Percentiles rank a stretch among this genome's conserved stretches.
Evolutionary conservation across 805 yeast species (phyloP).

Genomic region (Sungouiozyma intestinalis): DNA sequence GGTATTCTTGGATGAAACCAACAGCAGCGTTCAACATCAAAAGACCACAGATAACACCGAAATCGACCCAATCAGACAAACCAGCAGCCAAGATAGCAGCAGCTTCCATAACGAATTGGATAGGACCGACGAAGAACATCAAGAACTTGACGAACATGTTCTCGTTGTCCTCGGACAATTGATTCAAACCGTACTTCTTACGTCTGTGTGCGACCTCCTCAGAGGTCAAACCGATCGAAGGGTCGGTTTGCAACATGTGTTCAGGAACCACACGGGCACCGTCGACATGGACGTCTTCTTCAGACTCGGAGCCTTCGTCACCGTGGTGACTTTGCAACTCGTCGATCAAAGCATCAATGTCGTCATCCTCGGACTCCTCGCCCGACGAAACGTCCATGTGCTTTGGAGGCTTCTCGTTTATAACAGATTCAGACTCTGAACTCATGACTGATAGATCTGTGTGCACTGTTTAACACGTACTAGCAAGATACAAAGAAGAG

Average conservation of each 20-base stretch:
- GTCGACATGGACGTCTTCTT: constrained; percentile 35
- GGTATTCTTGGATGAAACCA: constrained; percentile 96
- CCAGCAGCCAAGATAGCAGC: constrained; percentile 94
- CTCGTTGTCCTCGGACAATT: constrained; percentile 84
- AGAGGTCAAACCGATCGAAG: constrained; percentile 59
- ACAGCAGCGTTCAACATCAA: constrained; percentile 80
- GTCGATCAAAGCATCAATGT: constrained; percentile 60
- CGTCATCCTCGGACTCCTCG: constrained; percentile 52
- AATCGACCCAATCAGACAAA: constrained; percentile 96
- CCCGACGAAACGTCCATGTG: constrained; percentile 15
- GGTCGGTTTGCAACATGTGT: constrained; percentile 74
- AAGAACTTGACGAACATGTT: constrained; percentile 68
- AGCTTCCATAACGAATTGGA: constrained; percentile 95
- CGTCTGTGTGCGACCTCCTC: constrained; percentile 77
- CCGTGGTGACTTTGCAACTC: constrained; percentile 65
- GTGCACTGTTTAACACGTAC: background rate
- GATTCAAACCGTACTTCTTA: constrained; percentile 83
- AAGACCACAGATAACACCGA: constrained; percentile 91
- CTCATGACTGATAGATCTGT: background rate
- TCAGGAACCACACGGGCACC: constrained; percentile 77
- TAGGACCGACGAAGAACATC: constrained; percentile 88
- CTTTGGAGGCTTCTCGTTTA: constrained; percentile 10
- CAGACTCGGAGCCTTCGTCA: constrained; percentile 42
- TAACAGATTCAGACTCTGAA: constrained; percentile 5
- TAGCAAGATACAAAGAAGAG: background rate